Percentiles rank a stretch among this genome's conserved stretches.
phyloP scores from a whole-genome alignment of 306 rosid species.

The barrel medic (Medicago truncatula) region MtrunA17r5.0-ANR NC_053048.1:33494501-33495000 shows the following conservation, averaged over 20 bases:
- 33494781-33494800: constrained; percentile 20
- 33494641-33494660: neutral
- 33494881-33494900: neutral
- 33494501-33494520: no score
- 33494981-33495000: constrained; percentile 41
- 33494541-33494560: no score
- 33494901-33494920: neutral
- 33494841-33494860: constrained; percentile 24
- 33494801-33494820: neutral
- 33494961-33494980: constrained; percentile 37
- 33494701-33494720: neutral
- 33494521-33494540: no score
- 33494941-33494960: constrained; percentile 32
- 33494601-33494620: neutral
- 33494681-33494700: neutral
- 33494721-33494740: neutral
- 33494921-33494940: neutral
- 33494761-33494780: constrained; percentile 4
- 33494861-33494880: constrained; percentile 13
- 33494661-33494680: neutral
- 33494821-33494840: constrained; percentile 8
- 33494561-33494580: no score
- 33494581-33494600: neutral
- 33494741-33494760: neutral
- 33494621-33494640: constrained; percentile 4